These are phyloP conservation scores for Tritrichomonas musculus DNA, from an alignment of 208 protist species.

Conservation along the genomic window DNA sequence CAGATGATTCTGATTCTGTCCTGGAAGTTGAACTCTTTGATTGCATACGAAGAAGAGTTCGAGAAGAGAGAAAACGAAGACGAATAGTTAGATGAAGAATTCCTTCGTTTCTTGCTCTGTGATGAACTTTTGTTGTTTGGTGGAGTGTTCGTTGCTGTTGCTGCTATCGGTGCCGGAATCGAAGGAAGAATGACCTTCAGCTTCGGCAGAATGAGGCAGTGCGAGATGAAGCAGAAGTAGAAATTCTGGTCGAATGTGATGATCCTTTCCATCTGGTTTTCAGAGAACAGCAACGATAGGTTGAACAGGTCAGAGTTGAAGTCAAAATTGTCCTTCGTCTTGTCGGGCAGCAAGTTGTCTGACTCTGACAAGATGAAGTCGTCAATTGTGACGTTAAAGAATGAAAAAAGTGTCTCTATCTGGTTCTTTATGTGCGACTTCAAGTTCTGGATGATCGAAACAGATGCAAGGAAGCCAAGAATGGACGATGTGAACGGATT, in stretches of 20 bases:
- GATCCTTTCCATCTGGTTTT: not conserved
- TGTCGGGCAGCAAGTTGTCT: not conserved
- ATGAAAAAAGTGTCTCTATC: not conserved
- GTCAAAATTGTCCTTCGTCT: not conserved
- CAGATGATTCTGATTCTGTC: not conserved
- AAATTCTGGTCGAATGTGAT: not conserved
- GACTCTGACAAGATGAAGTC: not conserved
- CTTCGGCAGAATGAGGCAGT: not conserved
- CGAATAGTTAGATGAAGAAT: too few species aligned
- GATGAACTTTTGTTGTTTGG: too few species aligned
- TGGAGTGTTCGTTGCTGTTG: too few species aligned
- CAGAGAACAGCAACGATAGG: not conserved
- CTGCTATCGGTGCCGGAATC: too few species aligned
- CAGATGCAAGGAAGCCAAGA: not conserved
- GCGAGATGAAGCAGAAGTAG: not conserved
- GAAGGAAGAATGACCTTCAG: too few species aligned
- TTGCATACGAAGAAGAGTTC: too few species aligned
- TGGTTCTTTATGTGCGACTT: not conserved
- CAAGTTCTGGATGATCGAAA: not conserved
- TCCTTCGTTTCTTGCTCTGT: too few species aligned
- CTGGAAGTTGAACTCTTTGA: not conserved
- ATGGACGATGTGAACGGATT: not conserved
- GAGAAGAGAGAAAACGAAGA: too few species aligned
- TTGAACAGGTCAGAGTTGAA: not conserved
- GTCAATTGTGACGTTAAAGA: not conserved